Evolutionary conservation across 345 rosid genomes (phyloP), one percentile per base, ranked within the genome.

Genomic region (Populus tremula): DNA sequence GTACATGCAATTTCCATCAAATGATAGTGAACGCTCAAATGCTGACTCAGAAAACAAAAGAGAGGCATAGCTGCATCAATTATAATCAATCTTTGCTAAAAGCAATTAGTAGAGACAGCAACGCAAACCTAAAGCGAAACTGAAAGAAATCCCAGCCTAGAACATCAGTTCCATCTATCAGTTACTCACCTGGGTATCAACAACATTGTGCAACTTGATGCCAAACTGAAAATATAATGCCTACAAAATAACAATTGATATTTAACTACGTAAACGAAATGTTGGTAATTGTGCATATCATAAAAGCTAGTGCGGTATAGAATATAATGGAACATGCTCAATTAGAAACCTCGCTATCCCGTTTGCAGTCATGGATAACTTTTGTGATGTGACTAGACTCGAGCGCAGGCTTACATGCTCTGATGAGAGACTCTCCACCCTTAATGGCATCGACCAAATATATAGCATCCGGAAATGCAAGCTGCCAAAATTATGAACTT

Each of bases 321-420:
- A 17, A 59, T 62, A 84, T 23, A 82, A 83, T 68, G 41, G 72
- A 80, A 76, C 4, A 81, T 77, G 74, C 77, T 69, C 63, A 79
- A 87, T 73, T 63, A 85, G 82, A 86, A 90, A 93, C 98, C 99
- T 95, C 99, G 70, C 99, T 95, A 76, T 95, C 98, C 76, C 99
- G 90, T 86, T 93, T 95, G 93, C 99, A 95, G 84, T 95, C 98
- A 68, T 95, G 99, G 87, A 95, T 93, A 78, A 95, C 98, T 92
- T 95, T 95, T 35, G 88, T 90, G 91, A 95, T 78, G 86, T 90
- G 81, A 76, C 73, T 81, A 81, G 98, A 95, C 93, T 95, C 98
- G 17, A 95, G 97, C 69, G 97, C 99, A 84, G 97, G 96, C 90
- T 93, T 91, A 90, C 98, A 95, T 17, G 97, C 96, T 82, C 82